phyloP scores from a whole-genome alignment of 139 green algal genomes.

The Haematococcus lacustris region DNA sequence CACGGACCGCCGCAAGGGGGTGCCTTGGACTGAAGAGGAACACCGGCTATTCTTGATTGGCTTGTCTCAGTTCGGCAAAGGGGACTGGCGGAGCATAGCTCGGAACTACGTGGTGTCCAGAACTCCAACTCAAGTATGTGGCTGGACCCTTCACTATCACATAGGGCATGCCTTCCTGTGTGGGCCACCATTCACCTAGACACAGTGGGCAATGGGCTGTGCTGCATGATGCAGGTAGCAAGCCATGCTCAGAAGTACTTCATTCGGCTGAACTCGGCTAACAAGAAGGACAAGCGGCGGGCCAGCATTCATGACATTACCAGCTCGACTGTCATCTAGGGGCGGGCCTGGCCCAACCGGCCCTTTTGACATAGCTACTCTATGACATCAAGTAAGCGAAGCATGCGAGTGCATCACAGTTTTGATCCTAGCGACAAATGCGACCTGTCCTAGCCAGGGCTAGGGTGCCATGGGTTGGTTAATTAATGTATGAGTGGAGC shows the following conservation, averaged over 20 bases:
- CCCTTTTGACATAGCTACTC: too few species aligned
- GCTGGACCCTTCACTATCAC: too few species aligned
- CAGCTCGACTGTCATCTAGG: conserved; percentile 30
- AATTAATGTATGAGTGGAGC: too few species aligned
- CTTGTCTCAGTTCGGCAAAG: conserved; percentile 89
- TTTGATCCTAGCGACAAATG: too few species aligned
- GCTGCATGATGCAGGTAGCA: conserved; percentile 71
- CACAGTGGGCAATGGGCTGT: not conserved
- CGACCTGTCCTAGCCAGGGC: too few species aligned
- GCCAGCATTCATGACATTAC: conserved; percentile 89
- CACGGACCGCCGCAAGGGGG: conserved; percentile 72
- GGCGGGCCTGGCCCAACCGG: too few species aligned
- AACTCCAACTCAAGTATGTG: conserved; percentile 76
- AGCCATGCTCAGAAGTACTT: conserved; percentile 76
- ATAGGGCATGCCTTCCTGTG: too few species aligned
- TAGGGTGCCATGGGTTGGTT: too few species aligned
- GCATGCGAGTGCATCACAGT: too few species aligned
- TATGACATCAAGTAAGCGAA: too few species aligned
- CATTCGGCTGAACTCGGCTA: conserved; percentile 72
- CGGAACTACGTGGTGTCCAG: conserved; percentile 86
- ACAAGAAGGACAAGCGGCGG: conserved; percentile 85
- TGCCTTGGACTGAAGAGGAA: conserved; percentile 94
- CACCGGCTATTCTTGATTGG: conserved; percentile 88
- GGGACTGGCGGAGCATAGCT: conserved; percentile 88
- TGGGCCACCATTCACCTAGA: too few species aligned